Evolutionary conservation across 2,329 filamentous ascomycete genomes (phyloP), one percentile per base, ranked within the genome.

Genomic region (Coniella lustricola): DNA sequence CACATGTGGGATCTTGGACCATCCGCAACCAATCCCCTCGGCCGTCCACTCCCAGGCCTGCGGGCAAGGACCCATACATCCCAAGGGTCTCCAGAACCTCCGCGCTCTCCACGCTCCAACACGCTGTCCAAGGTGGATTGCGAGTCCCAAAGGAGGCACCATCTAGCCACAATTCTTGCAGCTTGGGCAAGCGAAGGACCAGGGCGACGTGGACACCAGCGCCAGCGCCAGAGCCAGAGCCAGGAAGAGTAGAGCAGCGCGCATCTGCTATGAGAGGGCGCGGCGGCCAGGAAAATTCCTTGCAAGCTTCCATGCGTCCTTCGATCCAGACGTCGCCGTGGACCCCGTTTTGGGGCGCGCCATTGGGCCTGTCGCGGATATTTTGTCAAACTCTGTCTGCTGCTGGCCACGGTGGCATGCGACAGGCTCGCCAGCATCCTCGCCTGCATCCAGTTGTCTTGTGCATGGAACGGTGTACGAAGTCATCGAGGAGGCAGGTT

Each of bases 191-290:
- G 40, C 40, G 22, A 25, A 41, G 29, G 40, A 5, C 40, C 5
- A 32, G 29, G 40, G 40, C 25, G 29, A 42, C 40, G 40, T 42
- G 40, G 40, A 42, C 40, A 33, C n/a, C n/a, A n/a, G n/a, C n/a
- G n/a, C n/a, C n/a, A n/a, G n/a, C n/a, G n/a, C n/a, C n/a, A n/a
- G n/a, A n/a, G n/a, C n/a, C n/a, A n/a, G n/a, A n/a, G n/a, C n/a
- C n/a, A 41, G 17, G 17, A 32, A 7, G 29, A 21, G 29, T 10
- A 25, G 7, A 25, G 8, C 7, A 4, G 38, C 22, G n/a, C 22
- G n/a, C 25, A 29, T 5, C 17, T 36, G 10, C 13, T 25, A 14
- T 41, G 22, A 7, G 20, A 7, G 4, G n/a, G 13, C 12, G 14
- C 8, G 4, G 5, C 5, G 10, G 10, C 5, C 25, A 21, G 18